phyloP scores from a whole-genome alignment of 495 filamentous ascomycete species.

The Talaromyces trachyspermus region DNA sequence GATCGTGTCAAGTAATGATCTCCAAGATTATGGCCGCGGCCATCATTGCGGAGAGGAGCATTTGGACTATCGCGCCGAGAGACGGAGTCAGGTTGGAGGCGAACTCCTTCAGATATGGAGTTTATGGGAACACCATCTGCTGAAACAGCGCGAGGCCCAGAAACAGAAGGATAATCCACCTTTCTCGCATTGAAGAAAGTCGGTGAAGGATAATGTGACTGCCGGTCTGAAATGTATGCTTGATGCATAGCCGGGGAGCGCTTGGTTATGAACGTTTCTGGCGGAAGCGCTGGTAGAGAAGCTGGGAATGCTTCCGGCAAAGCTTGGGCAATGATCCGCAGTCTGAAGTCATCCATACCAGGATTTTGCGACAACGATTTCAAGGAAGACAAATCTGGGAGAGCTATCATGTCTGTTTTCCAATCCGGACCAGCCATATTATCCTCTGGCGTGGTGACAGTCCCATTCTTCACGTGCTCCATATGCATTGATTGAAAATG shows the following conservation, averaged over 20 bases:
- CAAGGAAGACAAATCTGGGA: conserved; percentile 47
- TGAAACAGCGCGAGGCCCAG: conserved; percentile 18
- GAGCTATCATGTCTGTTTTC: conserved; percentile 62
- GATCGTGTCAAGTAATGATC: background rate
- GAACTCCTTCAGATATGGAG: background rate
- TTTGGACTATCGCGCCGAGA: conserved; percentile 2
- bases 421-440: conserved; percentile 43
- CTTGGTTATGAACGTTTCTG: background rate
- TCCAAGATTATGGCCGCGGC: background rate
- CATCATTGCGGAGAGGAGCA: background rate
- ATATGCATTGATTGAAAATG: conserved; percentile 62
- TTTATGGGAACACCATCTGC: background rate
- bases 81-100: background rate
- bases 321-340: conserved; percentile 48
- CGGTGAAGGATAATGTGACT: conserved; percentile 67
- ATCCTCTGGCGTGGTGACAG: conserved; percentile 13
- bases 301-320: conserved; percentile 44
- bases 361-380: conserved; percentile 35
- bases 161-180: conserved; percentile 21
- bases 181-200: conserved; percentile 36
- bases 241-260: conserved; percentile 2
- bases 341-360: conserved; percentile 50
- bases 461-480: conserved; percentile 20
- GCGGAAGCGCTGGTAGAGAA: background rate
- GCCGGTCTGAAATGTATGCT: conserved; percentile 51